Conservation (phyloP, 768 basidiomycete genomes). For the Antrodiella citrinella region DNA sequence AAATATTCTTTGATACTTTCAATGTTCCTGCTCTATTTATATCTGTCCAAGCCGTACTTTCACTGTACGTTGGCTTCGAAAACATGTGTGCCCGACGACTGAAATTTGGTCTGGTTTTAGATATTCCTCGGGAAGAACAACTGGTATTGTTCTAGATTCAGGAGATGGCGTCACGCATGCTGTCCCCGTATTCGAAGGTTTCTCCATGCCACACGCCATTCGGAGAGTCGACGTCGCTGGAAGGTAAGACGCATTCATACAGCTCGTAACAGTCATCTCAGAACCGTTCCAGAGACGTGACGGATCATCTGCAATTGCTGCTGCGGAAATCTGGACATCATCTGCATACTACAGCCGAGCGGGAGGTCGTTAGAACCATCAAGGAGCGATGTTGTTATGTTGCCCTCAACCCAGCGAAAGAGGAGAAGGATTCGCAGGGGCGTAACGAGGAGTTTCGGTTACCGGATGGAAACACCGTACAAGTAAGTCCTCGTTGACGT, state of each 20-base stretch:
- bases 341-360: slow-evolving; percentile 93
- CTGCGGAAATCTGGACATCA: slow-evolving; percentile 93
- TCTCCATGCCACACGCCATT: slow-evolving; percentile 98
- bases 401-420: slow-evolving; percentile 86
- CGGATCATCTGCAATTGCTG: slow-evolving; percentile 90
- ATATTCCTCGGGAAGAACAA: slow-evolving; percentile 96
- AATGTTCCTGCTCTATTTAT: slow-evolving; percentile 97
- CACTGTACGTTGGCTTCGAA: slow-evolving; percentile 73
- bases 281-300: slow-evolving; percentile 66
- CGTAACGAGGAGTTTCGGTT: slow-evolving; percentile 83
- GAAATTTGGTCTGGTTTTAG: slow-evolving; percentile 35
- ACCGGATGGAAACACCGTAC: slow-evolving; percentile 91
- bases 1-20: slow-evolving; percentile 99
- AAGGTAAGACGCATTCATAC: slow-evolving; percentile 42
- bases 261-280: not conserved
- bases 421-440: slow-evolving; percentile 83
- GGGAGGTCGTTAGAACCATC: slow-evolving; percentile 92
- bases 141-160: slow-evolving; percentile 98
- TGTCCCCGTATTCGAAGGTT: slow-evolving; percentile 97
- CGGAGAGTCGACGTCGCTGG: slow-evolving; percentile 95
- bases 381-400: slow-evolving; percentile 99
- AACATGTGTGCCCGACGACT: no score
- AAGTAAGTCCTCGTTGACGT: slow-evolving; percentile 45
- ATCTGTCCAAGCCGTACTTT: slow-evolving; percentile 94
- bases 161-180: slow-evolving; percentile 99